Percentiles rank a stretch among this genome's conserved stretches.
Evolutionary conservation across 2,329 filamentous ascomycete species (phyloP).

Genomic region (Aspergillus eucalypticola): DNA sequence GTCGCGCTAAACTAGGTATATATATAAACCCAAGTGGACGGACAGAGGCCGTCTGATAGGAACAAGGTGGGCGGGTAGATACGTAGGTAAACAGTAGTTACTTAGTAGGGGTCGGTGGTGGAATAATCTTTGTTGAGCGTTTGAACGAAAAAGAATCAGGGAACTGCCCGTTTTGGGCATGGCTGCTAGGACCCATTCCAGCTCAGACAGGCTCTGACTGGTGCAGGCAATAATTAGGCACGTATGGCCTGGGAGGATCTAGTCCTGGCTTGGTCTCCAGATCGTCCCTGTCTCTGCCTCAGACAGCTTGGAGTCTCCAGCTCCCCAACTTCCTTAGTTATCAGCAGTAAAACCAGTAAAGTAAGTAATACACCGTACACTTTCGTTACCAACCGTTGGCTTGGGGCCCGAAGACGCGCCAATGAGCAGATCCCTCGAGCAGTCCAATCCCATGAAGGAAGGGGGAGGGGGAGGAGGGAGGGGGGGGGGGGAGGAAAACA

Average conservation of each 20-base stretch:
- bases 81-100: slow-evolving; percentile 3
- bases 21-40: slow-evolving; percentile 15
- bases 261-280: slow-evolving; percentile 2
- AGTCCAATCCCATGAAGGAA: slow-evolving; percentile 24
- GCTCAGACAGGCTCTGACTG: not conserved
- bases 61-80: slow-evolving; percentile 17
- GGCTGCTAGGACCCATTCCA: slow-evolving; percentile 7
- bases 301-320: slow-evolving; percentile 1
- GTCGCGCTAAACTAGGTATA: slow-evolving; percentile 20
- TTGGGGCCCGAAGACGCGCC: slow-evolving; percentile 12
- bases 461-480: slow-evolving; percentile 15
- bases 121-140: slow-evolving; percentile 12
- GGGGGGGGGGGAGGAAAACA: no score
- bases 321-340: not conserved
- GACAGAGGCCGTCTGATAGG: slow-evolving; percentile 11
- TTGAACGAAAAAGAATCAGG: slow-evolving; percentile 2
- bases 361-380: not conserved
- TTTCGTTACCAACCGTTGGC: not conserved
- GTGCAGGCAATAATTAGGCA: slow-evolving; percentile 6
- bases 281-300: not conserved
- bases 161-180: slow-evolving; percentile 5
- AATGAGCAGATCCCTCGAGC: slow-evolving; percentile 25
- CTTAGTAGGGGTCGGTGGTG: not conserved
- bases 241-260: slow-evolving; percentile 4
- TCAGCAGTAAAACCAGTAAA: not conserved